These are phyloP conservation scores for Trichoderma parareesei DNA, from an alignment of 495 filamentous ascomycete genomes.

Conservation along the genomic window DNA sequence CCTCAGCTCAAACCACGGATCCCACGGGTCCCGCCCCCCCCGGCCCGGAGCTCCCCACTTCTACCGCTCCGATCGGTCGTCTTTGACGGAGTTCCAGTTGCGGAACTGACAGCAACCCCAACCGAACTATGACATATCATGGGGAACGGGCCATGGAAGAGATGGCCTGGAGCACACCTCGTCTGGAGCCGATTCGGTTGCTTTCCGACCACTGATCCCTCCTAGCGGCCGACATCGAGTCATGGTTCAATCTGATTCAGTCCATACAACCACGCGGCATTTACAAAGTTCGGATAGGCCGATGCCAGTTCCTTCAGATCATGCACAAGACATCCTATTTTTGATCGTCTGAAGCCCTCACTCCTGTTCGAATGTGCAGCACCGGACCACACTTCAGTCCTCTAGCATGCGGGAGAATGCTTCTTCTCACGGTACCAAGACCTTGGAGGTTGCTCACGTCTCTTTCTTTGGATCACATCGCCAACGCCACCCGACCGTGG, in stretches of 20 bases:
- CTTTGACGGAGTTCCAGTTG: no score
- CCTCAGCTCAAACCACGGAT: neutral
- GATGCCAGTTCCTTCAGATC: neutral
- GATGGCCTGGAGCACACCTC: no score
- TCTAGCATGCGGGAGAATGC: neutral
- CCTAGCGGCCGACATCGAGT: neutral
- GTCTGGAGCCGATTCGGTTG: neutral
- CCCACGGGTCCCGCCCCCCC: neutral
- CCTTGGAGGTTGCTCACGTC: neutral
- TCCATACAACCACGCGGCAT: slow-evolving; percentile 2
- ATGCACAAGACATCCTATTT: neutral
- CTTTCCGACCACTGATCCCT: neutral
- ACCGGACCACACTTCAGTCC: neutral
- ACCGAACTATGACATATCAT: neutral
- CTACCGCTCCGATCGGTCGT: neutral
- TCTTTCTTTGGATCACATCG: neutral
- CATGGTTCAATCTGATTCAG: neutral
- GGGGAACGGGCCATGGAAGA: no score
- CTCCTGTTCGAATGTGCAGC: neutral
- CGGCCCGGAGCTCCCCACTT: neutral
- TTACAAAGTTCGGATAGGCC: neutral
- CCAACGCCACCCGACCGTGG: neutral
- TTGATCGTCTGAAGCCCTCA: neutral
- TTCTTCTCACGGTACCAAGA: neutral
- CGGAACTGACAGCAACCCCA: neutral